Evolutionary conservation across 805 yeast species (phyloP).

Genomic region (Wickerhamiella hasegawae): DNA sequence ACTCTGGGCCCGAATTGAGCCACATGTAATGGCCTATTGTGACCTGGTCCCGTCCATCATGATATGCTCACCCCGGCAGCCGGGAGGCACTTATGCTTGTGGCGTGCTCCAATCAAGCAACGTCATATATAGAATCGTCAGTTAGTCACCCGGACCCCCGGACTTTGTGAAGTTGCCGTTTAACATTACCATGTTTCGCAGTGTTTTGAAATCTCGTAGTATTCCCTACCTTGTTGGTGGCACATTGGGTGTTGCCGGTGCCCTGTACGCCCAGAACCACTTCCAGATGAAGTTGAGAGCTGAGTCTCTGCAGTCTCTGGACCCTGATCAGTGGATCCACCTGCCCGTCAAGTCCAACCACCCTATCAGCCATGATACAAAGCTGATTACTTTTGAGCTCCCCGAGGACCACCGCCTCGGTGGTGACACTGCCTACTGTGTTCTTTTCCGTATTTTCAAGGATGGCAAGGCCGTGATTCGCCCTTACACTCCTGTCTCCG

Average conservation of each 20-base stretch:
- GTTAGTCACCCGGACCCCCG: too few relatives aligned
- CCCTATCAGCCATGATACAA: slow-evolving; percentile 27
- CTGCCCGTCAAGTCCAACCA: slow-evolving; percentile 11
- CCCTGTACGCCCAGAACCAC: slow-evolving; percentile 21
- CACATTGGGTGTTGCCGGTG: slow-evolving; percentile 32
- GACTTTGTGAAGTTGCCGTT: too few relatives aligned
- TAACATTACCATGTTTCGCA: slow-evolving; percentile 2
- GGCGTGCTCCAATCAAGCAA: too few relatives aligned
- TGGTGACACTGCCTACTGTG: slow-evolving; percentile 58
- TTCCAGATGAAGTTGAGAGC: slow-evolving; percentile 16
- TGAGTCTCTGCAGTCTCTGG: slow-evolving; percentile 12
- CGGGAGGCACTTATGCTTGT: too few relatives aligned
- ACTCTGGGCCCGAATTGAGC: too few relatives aligned
- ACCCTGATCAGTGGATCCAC: slow-evolving; percentile 23
- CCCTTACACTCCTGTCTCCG: slow-evolving; percentile 69
- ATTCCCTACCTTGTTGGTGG: slow-evolving; percentile 21
- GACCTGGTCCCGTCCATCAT: too few relatives aligned
- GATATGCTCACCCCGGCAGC: too few relatives aligned
- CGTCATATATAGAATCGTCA: too few relatives aligned
- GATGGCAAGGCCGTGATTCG: slow-evolving; percentile 80
- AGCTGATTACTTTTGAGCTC: slow-evolving; percentile 53
- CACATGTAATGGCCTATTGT: too few relatives aligned
- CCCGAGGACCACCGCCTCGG: slow-evolving; percentile 62
- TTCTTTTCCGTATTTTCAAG: slow-evolving; percentile 64
- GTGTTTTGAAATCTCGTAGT: slow-evolving; percentile 4